These are phyloP conservation scores for Ajuga reptans DNA, from an alignment of 305 asterid genomes.

Conservation along the genomic window DNA sequence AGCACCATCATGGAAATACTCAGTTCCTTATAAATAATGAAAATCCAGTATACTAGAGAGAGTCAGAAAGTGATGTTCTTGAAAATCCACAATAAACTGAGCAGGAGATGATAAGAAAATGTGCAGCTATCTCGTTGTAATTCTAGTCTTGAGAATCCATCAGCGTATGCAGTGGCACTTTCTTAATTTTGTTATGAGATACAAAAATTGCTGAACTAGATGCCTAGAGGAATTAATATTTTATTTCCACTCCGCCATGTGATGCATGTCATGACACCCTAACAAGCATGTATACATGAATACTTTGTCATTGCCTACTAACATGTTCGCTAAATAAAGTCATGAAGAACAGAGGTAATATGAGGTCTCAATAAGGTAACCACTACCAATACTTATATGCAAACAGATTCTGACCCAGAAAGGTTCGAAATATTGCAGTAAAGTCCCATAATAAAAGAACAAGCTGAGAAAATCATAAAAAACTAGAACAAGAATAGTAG, in stretches of 20 bases:
- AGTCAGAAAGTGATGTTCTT: neutral
- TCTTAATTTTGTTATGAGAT: neutral
- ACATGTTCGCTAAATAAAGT: neutral
- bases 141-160: neutral
- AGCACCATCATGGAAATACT: neutral
- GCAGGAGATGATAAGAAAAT: constrained; percentile 2
- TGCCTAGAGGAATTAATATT: neutral
- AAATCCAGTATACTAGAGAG: neutral
- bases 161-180: neutral
- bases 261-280: neutral
- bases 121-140: neutral
- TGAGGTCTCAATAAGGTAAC: neutral
- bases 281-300: neutral
- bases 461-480: neutral
- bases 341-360: neutral
- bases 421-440: neutral
- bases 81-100: neutral
- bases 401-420: neutral
- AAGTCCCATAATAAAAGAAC: neutral
- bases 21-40: neutral
- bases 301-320: neutral
- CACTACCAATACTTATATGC: neutral
- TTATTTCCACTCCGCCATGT: neutral
- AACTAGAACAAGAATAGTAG: neutral
- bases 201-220: neutral